Evolutionary conservation across 495 filamentous ascomycete genomes (phyloP), one percentile per base, ranked within the genome.

Genomic region (Penicillium arizonense): DNA sequence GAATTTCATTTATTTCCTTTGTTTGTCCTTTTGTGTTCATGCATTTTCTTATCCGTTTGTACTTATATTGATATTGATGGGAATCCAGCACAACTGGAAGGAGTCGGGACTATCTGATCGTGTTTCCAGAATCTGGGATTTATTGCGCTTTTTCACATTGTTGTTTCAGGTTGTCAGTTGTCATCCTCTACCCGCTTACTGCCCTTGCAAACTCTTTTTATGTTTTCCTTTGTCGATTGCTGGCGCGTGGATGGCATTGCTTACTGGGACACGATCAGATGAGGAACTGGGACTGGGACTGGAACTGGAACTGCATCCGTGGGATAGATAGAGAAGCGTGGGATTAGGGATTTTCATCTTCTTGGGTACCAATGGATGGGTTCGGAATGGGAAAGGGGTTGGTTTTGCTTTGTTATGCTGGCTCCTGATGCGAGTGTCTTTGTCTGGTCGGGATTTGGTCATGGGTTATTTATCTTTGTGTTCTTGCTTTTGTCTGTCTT

Each of bases 21-120:
- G 44, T 36, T 54, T 48, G 23, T 47, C 38, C 55, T 56, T 57
- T 55, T 55, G 50, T 28, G 52, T 56, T 49, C 42, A 59, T 55
- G 46, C 47, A 62, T 63, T 42, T 65, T 55, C 40, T 44, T 61
- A 60, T 59, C 53, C 33, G 38, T 60, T 56, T 68, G 57, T 70
- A 63, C 52, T 50, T 56, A 63, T 64, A 60, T 53, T 51, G 50
- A 62, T 64, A 57, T 53, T 52, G 48, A 53, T 48, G 61, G 59
- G 62, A 54, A 54, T 45, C 53, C 57, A 57, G 44, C 57, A 54
- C 56, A 55, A 6, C 65, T 58, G 58, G 64, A 64, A 63, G 72
- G 68, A 71, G 70, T 72, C 62, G 57, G 62, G 60, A 55, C 43
- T 57, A 55, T 61, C 62, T 63, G 58, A 62, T 70, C 45, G 53